Evolutionary conservation across 129 eudicot species (phyloP).

Genomic region (Flaveria ramosissima): DNA sequence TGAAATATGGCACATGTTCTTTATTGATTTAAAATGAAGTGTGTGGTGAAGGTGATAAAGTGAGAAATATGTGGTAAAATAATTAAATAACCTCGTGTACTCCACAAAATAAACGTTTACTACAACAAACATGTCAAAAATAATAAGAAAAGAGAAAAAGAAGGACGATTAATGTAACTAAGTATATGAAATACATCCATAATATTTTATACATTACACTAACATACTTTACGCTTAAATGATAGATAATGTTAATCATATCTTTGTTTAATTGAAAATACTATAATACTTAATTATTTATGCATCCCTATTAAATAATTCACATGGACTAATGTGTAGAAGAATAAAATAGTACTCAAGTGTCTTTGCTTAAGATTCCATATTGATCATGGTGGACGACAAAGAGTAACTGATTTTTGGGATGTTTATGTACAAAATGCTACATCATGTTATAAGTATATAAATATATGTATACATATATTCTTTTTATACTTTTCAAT

Average conservation of each 20-base stretch:
- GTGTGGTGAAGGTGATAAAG: no score
- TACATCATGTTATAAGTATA: background rate
- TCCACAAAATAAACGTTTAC: background rate
- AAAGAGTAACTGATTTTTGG: conserved; percentile 26
- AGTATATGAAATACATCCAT: background rate
- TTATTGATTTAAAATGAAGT: no score
- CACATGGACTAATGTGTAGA: conserved; percentile 12
- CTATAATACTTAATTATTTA: background rate
- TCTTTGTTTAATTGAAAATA: background rate
- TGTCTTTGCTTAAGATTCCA: conserved; percentile 17
- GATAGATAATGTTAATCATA: background rate
- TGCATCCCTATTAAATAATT: conserved; percentile 1
- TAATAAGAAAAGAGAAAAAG: background rate
- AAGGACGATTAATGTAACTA: background rate
- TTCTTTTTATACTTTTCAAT: no score
- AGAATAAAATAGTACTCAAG: conserved; percentile 4
- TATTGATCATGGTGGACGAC: conserved; percentile 27
- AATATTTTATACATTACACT: background rate
- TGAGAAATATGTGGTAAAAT: no score
- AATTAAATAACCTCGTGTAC: no score
- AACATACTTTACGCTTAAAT: background rate
- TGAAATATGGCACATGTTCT: no score
- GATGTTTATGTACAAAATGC: background rate
- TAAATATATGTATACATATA: no score
- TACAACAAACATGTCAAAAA: background rate